Conservation (phyloP, 148 eudicot genomes). For the Heliamphora exappendiculata region DNA sequence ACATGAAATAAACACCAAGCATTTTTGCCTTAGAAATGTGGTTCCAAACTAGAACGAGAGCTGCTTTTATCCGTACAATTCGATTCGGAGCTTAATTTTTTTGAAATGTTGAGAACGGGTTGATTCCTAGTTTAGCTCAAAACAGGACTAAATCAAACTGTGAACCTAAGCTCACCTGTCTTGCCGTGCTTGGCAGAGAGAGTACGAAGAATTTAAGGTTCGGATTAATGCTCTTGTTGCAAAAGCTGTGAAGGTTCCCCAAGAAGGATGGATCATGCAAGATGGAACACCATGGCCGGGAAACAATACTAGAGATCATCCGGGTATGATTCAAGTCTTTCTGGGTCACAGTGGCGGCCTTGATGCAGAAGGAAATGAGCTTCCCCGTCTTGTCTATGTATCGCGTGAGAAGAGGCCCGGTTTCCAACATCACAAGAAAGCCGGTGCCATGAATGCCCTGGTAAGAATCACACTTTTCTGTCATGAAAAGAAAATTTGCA, state of each 20-base stretch:
- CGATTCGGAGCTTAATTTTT: too few relatives aligned
- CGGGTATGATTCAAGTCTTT: constrained; percentile 99
- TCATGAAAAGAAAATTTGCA: background rate
- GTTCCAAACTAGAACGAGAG: too few relatives aligned
- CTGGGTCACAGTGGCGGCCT: constrained; percentile 91
- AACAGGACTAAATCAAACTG: too few relatives aligned
- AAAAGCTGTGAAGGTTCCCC: constrained; percentile 77
- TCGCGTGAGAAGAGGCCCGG: constrained; percentile 99
- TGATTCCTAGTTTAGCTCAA: too few relatives aligned
- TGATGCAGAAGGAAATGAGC: constrained; percentile 93
- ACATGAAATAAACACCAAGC: too few relatives aligned
- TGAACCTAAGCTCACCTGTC: too few relatives aligned
- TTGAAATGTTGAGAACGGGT: too few relatives aligned
- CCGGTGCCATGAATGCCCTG: constrained; percentile 99
- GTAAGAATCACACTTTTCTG: constrained; percentile 34
- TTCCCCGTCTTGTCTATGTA: constrained; percentile 92
- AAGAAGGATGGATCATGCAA: constrained; percentile 99
- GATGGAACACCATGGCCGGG: constrained; percentile 99
- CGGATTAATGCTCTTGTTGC: constrained; percentile 88
- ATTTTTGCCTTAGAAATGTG: too few relatives aligned
- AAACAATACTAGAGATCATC: constrained; percentile 94
- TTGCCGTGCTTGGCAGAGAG: constrained; percentile 54
- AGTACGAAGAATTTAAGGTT: constrained; percentile 94
- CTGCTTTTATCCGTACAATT: too few relatives aligned
- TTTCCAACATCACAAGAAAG: constrained; percentile 97